Percentiles rank a stretch among this genome's conserved stretches.
Evolutionary conservation across 768 basidiomycete species (phyloP).

Genomic region (Mrakia blollopis): DNA sequence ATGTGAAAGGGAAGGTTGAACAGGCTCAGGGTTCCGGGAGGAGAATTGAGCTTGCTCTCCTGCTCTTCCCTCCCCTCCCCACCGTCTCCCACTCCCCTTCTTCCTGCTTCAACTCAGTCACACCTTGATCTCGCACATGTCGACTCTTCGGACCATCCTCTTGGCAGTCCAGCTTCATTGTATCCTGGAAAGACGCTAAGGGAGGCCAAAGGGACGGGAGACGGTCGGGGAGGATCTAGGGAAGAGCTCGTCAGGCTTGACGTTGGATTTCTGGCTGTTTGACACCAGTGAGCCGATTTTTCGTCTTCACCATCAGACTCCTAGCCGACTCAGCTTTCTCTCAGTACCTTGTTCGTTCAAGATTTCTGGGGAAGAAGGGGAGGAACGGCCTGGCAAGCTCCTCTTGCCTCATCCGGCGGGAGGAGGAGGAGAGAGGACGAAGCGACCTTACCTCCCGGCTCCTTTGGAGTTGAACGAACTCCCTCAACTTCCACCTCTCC

Average conservation of each 20-base stretch:
- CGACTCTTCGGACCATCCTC: neutral
- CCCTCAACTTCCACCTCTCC: neutral
- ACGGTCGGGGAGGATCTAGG: neutral
- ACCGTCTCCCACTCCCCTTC: neutral
- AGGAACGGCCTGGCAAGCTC: too few species aligned
- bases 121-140: neutral
- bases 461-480: neutral
- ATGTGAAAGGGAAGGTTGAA: too few species aligned
- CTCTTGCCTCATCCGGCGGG: too few species aligned
- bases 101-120: neutral
- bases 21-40: too few species aligned
- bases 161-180: neutral
- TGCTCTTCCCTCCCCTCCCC: neutral
- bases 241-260: too few species aligned
- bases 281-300: too few species aligned
- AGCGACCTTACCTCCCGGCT: neutral
- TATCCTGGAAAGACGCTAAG: neutral
- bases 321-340: too few species aligned
- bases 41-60: too few species aligned
- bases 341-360: too few species aligned
- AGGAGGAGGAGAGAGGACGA: neutral
- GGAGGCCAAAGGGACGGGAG: neutral
- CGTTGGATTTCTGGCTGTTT: too few species aligned
- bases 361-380: too few species aligned
- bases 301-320: too few species aligned